phyloP scores from a whole-genome alignment of 352 stramenopile genomes.

The Globisporangium takayamanum region DNA sequence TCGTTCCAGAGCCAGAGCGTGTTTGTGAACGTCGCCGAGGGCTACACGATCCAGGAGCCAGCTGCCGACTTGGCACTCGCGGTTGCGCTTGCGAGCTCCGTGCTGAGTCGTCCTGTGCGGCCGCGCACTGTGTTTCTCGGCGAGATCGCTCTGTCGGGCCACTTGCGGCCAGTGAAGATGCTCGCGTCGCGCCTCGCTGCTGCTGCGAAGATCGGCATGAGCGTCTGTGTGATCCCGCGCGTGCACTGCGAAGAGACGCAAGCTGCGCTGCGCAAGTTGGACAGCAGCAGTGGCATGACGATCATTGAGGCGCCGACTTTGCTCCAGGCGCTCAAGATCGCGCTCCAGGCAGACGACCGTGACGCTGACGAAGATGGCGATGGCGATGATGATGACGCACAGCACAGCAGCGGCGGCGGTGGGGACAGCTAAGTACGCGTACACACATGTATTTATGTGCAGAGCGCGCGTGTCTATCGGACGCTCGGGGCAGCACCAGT shows the following conservation, averaged over 20 bases:
- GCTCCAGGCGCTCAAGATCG: conserved; percentile 56
- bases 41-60: conserved; percentile 78
- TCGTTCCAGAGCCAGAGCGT: conserved; percentile 75
- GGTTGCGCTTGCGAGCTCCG: conserved; percentile 63
- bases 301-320: conserved; percentile 65
- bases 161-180: conserved; percentile 78
- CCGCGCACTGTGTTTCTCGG: conserved; percentile 61
- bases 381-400: neutral
- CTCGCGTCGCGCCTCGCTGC: conserved; percentile 72
- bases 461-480: neutral
- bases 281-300: conserved; percentile 26
- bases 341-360: conserved; percentile 22
- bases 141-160: conserved; percentile 72
- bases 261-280: conserved; percentile 50
- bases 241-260: conserved; percentile 37
- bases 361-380: neutral
- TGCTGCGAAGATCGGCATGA: conserved; percentile 74
- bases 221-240: conserved; percentile 65
- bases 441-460: neutral
- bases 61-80: conserved; percentile 72
- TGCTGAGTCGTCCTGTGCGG: conserved; percentile 51
- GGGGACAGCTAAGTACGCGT: neutral
- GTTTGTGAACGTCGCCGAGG: conserved; percentile 84
- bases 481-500: neutral
- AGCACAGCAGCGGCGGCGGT: conserved; percentile 1